Evolutionary conservation across 2,329 filamentous ascomycete genomes (phyloP), one percentile per base, ranked within the genome.

Genomic region (Nannizziopsis arthrosporioides): DNA sequence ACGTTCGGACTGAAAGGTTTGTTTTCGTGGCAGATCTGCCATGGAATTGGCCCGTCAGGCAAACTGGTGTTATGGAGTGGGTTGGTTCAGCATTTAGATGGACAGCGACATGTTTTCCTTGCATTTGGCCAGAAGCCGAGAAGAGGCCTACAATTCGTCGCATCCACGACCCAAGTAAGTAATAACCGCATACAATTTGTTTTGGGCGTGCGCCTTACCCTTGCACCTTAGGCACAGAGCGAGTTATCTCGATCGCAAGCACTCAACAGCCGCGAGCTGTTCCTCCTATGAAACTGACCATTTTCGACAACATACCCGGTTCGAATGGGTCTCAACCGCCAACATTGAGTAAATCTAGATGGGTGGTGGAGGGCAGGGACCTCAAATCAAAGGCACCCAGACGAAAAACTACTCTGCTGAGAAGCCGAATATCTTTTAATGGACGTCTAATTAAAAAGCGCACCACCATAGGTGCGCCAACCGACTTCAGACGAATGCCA

Each of bases 241-340:
- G 66, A 55, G 64, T 68, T 50, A 68, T 70, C 66, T 57, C 62
- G 56, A 59, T 72, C 58, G 68, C 64, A 57, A 63, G 68, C 49
- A 62, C 65, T 47, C 69, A 73, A 19, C 69, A 73, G 55, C 71
- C 71, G 51, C 64, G 66, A 55, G 64, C 69, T 37, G 63, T 71
- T 40, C 63, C 68, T 19, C 69, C 69, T 5, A 72, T 71, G 68
- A 69, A 66, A 55, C 58, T 70, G 52, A 60, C 60, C 36, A 59
- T 68, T 45, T 67, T 67, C 52, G 63, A 69, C 56, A 61, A 67
- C 45, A 59, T 67, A 17, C 66, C 67, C 12, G 60, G 60, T 31
- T 57, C 52, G 34, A 63, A 63, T 35, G 55, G 53, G 44, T 50
- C 60, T 6, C 55, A 57, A 40, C 57, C 60, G 35, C 57, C 57